Base-by-base conservation (phyloP, 345 rosid genomes). In the Eucalyptus virginea region DNA sequence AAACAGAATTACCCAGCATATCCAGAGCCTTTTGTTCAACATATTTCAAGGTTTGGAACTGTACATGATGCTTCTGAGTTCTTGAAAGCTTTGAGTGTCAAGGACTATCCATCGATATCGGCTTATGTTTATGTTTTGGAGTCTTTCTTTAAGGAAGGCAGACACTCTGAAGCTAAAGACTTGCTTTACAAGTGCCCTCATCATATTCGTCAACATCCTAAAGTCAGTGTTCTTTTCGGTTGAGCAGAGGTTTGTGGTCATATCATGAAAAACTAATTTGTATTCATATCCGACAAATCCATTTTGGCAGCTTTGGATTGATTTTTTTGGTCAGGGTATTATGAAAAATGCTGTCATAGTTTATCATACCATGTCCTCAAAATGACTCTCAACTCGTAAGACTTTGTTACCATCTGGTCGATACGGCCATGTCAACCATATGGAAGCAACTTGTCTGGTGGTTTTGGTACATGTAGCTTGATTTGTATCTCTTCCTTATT, bases 101-200 rank as follows among this genome's bases (percentile, higher is more conserved):
- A 95, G 92, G 91, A 94, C 58, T 92, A 91, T 90, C 98, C 99
- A 51, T 92, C 96, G 9, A 47, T 89, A 80, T 87, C 94, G 47
- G 95, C 98, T 7, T 96, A 94, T 91, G 85, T 89, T 88, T 89
- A 94, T 89, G 86, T 96, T 67, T 92, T 96, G 15, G 62, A 93
- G 91, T 91, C 95, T 87, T 96, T 97, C 91, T 95, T 94, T 44
- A 86, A 92, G 91, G 98, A 94, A 93, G 98, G 99, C 51, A 95
- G 98, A 92, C 94, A 94, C 60, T 90, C 96, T 62, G 99, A 96
- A 94, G 99, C 99, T n/a, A 93, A 94, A 88, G 94, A 96, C 91
- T 91, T 97, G 87, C 90, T 97, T 32, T 93, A 90, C 65, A 92
- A 89, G 89, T 94, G 94, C 90, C 99, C 99, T 87, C 96, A 95